Conservation (phyloP, 768 basidiomycete genomes). For the Asterophora parasitica region DNA sequence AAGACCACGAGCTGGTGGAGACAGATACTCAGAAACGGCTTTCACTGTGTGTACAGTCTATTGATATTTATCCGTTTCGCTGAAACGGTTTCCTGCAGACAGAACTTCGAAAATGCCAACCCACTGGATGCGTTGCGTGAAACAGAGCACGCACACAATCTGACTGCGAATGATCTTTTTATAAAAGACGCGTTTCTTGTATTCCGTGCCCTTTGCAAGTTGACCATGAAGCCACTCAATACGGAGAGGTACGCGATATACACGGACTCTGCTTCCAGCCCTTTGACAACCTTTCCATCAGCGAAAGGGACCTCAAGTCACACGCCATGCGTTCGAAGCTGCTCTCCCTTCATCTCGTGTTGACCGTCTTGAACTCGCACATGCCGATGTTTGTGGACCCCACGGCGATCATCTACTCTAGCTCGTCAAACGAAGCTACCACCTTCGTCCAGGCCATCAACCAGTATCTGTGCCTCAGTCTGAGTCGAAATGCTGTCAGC, state of each 20-base stretch:
- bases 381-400: slow-evolving; percentile 88
- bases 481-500: slow-evolving; percentile 94
- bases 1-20: neutral
- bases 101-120: slow-evolving; percentile 31
- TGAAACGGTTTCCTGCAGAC: slow-evolving; percentile 19
- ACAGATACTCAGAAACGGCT: slow-evolving; percentile 2
- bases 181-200: slow-evolving; percentile 98
- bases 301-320: slow-evolving; percentile 93
- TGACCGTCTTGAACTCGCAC: slow-evolving; percentile 88
- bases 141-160: slow-evolving; percentile 34
- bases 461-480: slow-evolving; percentile 88
- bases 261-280: neutral
- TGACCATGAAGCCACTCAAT: slow-evolving; percentile 96
- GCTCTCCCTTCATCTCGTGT: slow-evolving; percentile 88
- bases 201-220: slow-evolving; percentile 92
- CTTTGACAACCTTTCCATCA: slow-evolving; percentile 26
- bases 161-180: slow-evolving; percentile 83
- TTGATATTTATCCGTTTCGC: neutral
- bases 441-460: slow-evolving; percentile 91
- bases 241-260: slow-evolving; percentile 70
- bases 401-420: slow-evolving; percentile 86
- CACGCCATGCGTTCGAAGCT: slow-evolving; percentile 97
- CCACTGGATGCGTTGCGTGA: slow-evolving; percentile 31
- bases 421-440: slow-evolving; percentile 81
- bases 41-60: slow-evolving; percentile 13